Base-by-base conservation (phyloP, 805 yeast species). In the Pichia eremophila region DNA sequence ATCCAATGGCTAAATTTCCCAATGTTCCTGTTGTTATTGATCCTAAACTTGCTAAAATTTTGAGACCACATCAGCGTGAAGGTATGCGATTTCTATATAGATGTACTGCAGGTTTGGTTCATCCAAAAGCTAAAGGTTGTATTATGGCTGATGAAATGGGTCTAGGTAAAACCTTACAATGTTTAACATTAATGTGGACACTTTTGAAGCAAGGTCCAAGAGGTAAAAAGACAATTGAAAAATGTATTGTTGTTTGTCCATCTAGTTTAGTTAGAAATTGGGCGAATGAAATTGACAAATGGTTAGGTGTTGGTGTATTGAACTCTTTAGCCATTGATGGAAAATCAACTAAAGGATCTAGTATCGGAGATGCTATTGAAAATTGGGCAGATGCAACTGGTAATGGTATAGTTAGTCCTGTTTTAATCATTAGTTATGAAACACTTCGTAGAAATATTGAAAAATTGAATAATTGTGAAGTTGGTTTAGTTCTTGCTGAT, bases 111-210 rank as follows among this genome's bases (percentile, higher is more conserved):
- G 99, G 99, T 0, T 66, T 90, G 34, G 76, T 83, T 28, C 88
- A 84, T 61, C 76, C 87, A 8, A 72, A 83, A 34, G 97, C 97
- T 0, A 79, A 84, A 58, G 99, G 99, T 3, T 91, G 97, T 60
- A 91, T 91, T 44, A 91, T 91, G 98, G 99, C 99, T 0, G 99
- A 93, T 63, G 98, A 91, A 57, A 93, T 93, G 99, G 99, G 99
- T 1, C 69, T 93, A 18, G 96, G 96, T 2, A 85, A 85, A 57
- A 90, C 98, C 0, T 65, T 93, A 39, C 90, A 83, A 77, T 91
- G 98, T 63, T 74, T 91, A 34, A 74, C 96, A 0, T 70, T 91
- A 32, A 74, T 90, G 85, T 91, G 98, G 98, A 91, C 97, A 0
- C 63, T 91, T 43, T 70, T 91, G 43, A 78, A 77, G 51, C 99